Percentiles rank a stretch among this genome's conserved stretches.
Conservation (phyloP, 1,139 yeast genomes). For the Sporopachydermia cereana region DNA sequence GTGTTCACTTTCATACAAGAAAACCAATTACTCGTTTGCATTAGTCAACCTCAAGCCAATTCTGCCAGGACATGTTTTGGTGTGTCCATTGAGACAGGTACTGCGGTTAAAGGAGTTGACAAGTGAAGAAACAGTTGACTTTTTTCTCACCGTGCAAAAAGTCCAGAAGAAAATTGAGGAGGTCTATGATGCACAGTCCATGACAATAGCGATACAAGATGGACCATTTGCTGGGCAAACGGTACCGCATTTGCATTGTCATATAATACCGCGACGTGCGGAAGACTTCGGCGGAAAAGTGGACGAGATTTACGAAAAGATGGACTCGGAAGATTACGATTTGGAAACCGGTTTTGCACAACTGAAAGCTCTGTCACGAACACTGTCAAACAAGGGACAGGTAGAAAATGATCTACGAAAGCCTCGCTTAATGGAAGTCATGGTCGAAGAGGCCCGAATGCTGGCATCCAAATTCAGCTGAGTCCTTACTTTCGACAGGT, state of each 20-base stretch:
- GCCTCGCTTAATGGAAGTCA: slow-evolving; percentile 43
- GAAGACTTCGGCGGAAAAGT: slow-evolving; percentile 45
- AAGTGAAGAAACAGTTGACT: slow-evolving; percentile 63
- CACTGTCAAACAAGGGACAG: slow-evolving; percentile 24
- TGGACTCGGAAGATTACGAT: slow-evolving; percentile 41
- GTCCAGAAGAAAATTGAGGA: slow-evolving; percentile 54
- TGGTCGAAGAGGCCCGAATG: slow-evolving; percentile 54
- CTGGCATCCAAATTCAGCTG: slow-evolving; percentile 22
- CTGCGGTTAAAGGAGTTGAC: slow-evolving; percentile 56
- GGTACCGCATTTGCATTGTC: slow-evolving; percentile 89
- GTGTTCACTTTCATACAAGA: no score
- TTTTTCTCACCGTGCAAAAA: slow-evolving; percentile 63
- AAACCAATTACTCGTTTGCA: slow-evolving; percentile 55
- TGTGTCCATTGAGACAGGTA: slow-evolving; percentile 69
- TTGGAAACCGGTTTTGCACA: slow-evolving; percentile 26
- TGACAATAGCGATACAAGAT: slow-evolving; percentile 88
- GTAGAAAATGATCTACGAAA: slow-evolving; percentile 39
- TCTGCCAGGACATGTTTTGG: slow-evolving; percentile 79
- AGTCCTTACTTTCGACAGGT: no score
- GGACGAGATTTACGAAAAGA: slow-evolving; percentile 52
- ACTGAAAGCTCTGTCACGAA: slow-evolving; percentile 18
- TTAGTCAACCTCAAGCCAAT: slow-evolving; percentile 83
- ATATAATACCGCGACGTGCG: slow-evolving; percentile 66
- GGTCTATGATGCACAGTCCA: slow-evolving; percentile 62
- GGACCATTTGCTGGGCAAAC: slow-evolving; percentile 95